Base-by-base conservation (phyloP, 768 basidiomycete genomes). In the Xerocomus brunneocitrinus region DNA sequence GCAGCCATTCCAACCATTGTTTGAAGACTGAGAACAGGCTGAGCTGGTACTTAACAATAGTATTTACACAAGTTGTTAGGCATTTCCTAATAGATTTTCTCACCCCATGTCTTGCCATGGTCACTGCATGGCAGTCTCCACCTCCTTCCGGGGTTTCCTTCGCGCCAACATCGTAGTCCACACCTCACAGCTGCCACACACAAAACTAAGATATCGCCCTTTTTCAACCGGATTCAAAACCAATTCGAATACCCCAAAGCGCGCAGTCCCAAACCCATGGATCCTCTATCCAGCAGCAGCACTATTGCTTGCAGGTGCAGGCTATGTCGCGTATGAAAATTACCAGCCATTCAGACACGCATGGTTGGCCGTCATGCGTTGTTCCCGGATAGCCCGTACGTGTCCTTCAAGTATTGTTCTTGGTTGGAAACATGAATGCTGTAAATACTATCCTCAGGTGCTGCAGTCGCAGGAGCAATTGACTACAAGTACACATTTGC, bases 281-380 rank as follows among this genome's bases (percentile, higher is more conserved):
- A 41, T 71, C 30, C 48, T 68, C 16, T 71, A 61, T 55, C 52
- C 72, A 0, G 49, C 38, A 31, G 19, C 62, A 7, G 51, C 58
- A 4, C 46, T 74, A 13, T 52, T 66, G 9, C 55, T 74, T 2
- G 64, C 63, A 9, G 73, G 73, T 6, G 63, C 58, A 4, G 65
- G 66, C 1, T 71, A 67, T 34, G 50, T 78, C 48, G 79, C 83
- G 13, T 95, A 91, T 69, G 71, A 91, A 53, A 78, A 81, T 31
- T 79, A 76, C 55, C 79, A 87, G 50, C 84, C 91, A 1, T 84
- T 91, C 63, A 78, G 91, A 40, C 87, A 95, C 70, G 73, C 81
- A 3, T 68, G 80, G 6, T 75, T 95, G 48, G 93, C 95, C 10
- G 73, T 79, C 24, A 73, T 83, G 41, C 81, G 95, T 52, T 95